Evolutionary conservation across 1,284 basidiomycete genomes (phyloP).

Genomic region (Cronartium quercuum): DNA sequence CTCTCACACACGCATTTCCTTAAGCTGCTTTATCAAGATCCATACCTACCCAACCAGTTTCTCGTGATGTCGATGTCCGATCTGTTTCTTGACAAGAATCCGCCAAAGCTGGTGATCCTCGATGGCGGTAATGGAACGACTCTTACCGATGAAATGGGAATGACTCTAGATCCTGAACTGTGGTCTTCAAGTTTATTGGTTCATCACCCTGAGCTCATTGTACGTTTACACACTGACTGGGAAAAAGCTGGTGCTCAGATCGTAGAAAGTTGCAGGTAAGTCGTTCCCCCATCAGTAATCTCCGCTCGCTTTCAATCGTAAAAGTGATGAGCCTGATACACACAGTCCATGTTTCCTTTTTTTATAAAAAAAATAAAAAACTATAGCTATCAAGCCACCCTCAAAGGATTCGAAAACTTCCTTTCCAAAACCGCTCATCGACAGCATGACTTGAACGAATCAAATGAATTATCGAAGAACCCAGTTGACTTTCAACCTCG

Average conservation of each 20-base stretch:
- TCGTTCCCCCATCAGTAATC: background rate
- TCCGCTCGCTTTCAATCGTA: background rate
- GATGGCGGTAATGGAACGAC: conserved; percentile 27
- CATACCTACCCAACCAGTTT: no score
- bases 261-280: conserved; percentile 9
- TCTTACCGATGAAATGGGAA: conserved; percentile 11
- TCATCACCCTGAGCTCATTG: conserved; percentile 4
- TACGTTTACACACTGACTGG: conserved; percentile 5
- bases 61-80: background rate
- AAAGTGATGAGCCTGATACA: background rate
- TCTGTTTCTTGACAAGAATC: conserved; percentile 10
- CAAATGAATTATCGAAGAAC: background rate
- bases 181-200: conserved; percentile 20
- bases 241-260: conserved; percentile 18
- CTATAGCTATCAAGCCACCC: conserved; percentile 18
- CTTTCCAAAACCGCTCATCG: background rate
- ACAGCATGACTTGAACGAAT: background rate
- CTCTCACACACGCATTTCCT: no score
- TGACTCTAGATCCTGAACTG: background rate
- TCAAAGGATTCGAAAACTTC: conserved; percentile 6
- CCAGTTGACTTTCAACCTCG: background rate
- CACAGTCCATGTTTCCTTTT: background rate
- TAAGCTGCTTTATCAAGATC: no score
- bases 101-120: background rate
- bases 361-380: no score